Evolutionary conservation across 495 filamentous ascomycete species (phyloP), one percentile per base, ranked within the genome.

Genomic region (Tuber magnatum): DNA sequence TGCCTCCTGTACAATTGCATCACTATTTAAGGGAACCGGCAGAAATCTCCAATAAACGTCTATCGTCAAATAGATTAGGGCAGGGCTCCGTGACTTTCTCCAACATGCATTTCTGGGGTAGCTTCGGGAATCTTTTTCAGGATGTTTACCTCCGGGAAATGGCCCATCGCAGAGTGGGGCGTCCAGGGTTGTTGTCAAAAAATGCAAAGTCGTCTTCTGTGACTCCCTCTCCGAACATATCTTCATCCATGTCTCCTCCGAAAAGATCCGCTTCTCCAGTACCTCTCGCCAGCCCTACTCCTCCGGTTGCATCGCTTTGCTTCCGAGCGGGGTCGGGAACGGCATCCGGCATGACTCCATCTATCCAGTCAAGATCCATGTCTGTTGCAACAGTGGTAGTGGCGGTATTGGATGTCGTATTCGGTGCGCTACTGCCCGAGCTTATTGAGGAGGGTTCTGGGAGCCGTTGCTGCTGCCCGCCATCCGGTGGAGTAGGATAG

Each of bases 151-250:
- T n/a, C n/a, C n/a, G n/a, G n/a, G n/a, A n/a, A n/a, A n/a, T n/a
- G n/a, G n/a, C n/a, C n/a, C n/a, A n/a, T n/a, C n/a, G n/a, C n/a
- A n/a, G n/a, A n/a, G n/a, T n/a, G n/a, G n/a, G n/a, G n/a, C n/a
- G 70, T n/a, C 76, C 80, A 1, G 80, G 80, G 35, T 81, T 74
- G 32, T 81, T 74, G 71, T 83, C 81, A 76, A 83, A 83, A 71
- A 83, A 83, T 39, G 75, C 78, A 51, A 83, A 83, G 51, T 83
- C 81, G 38, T 81, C 76, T 20, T 83, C 81, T 5, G 81, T 83
- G 48, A 83, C 77, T 9, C 76, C 76, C 35, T 74, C 69, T 5
- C 68, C 74, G 43, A 78, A 78, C 70, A 82, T 80, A 74, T 82
- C 81, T 56, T 82, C 80, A n/a, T 82, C 80, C 80, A 82, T 79